Percentiles rank a stretch among this genome's conserved stretches.
These are phyloP conservation scores for Orbilia javanica DNA, from an alignment of 2,329 filamentous ascomycete genomes.

Conservation along the genomic window DNA sequence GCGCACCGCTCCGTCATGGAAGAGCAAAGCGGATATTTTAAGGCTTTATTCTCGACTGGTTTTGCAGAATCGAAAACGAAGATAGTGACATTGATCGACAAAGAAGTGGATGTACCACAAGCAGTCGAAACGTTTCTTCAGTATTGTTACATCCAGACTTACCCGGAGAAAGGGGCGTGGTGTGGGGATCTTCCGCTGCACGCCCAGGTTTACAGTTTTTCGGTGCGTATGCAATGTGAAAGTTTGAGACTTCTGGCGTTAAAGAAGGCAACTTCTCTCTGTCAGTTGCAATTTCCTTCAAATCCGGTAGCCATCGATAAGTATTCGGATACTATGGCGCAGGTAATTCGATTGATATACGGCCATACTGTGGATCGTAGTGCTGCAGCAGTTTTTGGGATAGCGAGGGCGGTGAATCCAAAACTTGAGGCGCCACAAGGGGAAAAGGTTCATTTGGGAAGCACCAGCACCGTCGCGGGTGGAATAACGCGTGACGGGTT, in stretches of 20 bases:
- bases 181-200: not conserved
- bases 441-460: too few relatives aligned
- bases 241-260: not conserved
- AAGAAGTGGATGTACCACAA: not conserved
- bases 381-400: not conserved
- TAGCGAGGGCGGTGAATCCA: too few relatives aligned
- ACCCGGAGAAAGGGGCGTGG: not conserved
- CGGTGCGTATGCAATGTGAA: not conserved
- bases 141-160: slow-evolving; percentile 15
- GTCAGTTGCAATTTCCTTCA: not conserved
- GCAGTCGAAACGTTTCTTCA: slow-evolving; percentile 17
- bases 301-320: not conserved
- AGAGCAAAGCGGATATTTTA: not conserved
- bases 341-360: not conserved
- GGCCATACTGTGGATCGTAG: not conserved
- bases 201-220: slow-evolving; percentile 18
- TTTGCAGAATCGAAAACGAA: not conserved
- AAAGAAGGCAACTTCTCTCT: not conserved
- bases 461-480: not conserved
- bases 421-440: too few relatives aligned
- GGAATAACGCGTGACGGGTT: not conserved
- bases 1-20: not conserved
- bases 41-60: not conserved
- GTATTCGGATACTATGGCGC: not conserved
- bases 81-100: not conserved